Evolutionary conservation across 495 filamentous ascomycete genomes (phyloP).

Genomic region (Aspergillus cristatus): DNA sequence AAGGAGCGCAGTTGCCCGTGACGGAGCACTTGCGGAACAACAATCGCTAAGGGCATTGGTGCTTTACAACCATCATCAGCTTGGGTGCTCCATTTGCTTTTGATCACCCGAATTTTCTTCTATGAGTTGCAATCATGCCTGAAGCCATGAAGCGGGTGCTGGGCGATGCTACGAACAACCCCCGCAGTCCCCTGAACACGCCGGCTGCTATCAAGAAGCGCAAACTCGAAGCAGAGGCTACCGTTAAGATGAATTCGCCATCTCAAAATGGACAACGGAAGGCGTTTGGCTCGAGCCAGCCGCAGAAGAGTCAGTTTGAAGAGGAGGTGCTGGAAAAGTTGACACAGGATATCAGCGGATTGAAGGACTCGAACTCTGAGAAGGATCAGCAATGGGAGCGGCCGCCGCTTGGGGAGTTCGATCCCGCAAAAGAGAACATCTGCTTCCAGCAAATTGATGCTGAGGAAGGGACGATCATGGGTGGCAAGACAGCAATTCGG

Average conservation of each 20-base stretch:
- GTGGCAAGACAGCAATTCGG: slow-evolving; percentile 66
- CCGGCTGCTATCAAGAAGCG: slow-evolving; percentile 61
- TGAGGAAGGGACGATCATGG: slow-evolving; percentile 72
- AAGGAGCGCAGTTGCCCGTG: slow-evolving; percentile 9
- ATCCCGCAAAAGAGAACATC: slow-evolving; percentile 61
- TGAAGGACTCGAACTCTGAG: slow-evolving; percentile 79
- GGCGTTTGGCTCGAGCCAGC: slow-evolving; percentile 65
- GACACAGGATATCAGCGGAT: slow-evolving; percentile 77
- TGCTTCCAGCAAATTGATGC: slow-evolving; percentile 93
- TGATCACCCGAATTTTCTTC: slow-evolving; percentile 1
- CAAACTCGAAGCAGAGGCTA: slow-evolving; percentile 55
- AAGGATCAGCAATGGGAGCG: slow-evolving; percentile 92
- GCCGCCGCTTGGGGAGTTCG: slow-evolving; percentile 63
- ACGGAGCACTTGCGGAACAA: neutral
- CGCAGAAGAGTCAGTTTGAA: slow-evolving; percentile 81
- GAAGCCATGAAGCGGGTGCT: slow-evolving; percentile 52
- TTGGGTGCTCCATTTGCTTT: neutral
- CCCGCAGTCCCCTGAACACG: slow-evolving; percentile 36
- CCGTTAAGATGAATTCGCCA: slow-evolving; percentile 46
- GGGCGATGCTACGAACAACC: slow-evolving; percentile 46
- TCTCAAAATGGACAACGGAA: slow-evolving; percentile 48
- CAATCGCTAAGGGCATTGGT: no score
- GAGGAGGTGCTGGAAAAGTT: slow-evolving; percentile 89
- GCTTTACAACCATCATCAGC: no score
- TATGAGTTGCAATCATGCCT: slow-evolving; percentile 34